phyloP scores from a whole-genome alignment of 768 basidiomycete genomes.

The Rossbeevera mucosa region DNA sequence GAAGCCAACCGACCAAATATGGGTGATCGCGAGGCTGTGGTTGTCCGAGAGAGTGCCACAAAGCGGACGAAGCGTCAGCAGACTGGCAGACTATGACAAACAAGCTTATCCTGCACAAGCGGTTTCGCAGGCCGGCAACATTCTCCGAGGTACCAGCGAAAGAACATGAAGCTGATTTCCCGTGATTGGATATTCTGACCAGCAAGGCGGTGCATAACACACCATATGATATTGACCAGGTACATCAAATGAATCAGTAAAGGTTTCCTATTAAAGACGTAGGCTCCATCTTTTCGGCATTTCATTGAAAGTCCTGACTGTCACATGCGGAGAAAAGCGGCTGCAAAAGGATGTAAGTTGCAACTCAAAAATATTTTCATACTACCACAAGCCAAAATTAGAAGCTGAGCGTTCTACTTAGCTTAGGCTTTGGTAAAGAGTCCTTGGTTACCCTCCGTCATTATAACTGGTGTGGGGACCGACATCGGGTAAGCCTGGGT shows the following conservation, averaged over 20 bases:
- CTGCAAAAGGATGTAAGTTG: slow-evolving; percentile 10
- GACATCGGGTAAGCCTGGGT: not conserved
- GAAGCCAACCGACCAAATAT: slow-evolving; percentile 1
- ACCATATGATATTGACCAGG: slow-evolving; percentile 20
- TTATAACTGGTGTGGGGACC: not conserved
- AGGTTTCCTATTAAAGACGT: slow-evolving; percentile 12
- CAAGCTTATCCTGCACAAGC: not conserved
- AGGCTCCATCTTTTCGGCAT: slow-evolving; percentile 4
- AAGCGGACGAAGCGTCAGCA: slow-evolving; percentile 23
- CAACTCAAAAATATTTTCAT: slow-evolving; percentile 2
- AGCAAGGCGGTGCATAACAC: slow-evolving; percentile 9
- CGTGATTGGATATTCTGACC: slow-evolving; percentile 4
- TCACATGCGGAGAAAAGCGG: slow-evolving; percentile 16
- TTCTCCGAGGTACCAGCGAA: not conserved
- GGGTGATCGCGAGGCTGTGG: slow-evolving; percentile 22
- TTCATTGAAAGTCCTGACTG: slow-evolving; percentile 8
- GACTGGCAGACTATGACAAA: slow-evolving; percentile 14
- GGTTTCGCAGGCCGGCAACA: not conserved
- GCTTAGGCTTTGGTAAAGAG: not conserved
- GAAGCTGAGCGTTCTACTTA: not conserved
- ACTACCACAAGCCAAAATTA: slow-evolving; percentile 1
- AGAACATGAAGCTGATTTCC: not conserved
- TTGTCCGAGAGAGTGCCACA: slow-evolving; percentile 29
- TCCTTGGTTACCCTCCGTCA: not conserved
- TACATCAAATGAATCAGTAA: slow-evolving; percentile 14